Evolutionary conservation across 2,329 filamentous ascomycete species (phyloP).

Genomic region (Aspergillus luchuensis): DNA sequence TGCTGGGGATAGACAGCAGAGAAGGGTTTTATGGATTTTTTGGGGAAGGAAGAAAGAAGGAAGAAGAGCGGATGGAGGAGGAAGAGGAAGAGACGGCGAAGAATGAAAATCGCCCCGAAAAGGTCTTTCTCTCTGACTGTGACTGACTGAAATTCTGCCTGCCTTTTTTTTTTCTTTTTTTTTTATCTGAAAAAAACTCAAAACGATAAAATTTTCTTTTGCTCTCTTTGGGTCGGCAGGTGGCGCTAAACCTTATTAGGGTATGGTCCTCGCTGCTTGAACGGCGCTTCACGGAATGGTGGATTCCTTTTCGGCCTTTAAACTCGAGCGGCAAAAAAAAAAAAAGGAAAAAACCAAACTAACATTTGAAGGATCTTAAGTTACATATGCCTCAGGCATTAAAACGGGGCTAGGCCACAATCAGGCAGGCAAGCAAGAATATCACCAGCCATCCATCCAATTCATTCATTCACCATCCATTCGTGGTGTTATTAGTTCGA

Average conservation of each 20-base stretch:
- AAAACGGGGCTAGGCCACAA: not conserved
- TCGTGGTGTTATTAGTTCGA: not conserved
- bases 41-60: slow-evolving; percentile 25
- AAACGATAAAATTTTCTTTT: slow-evolving; percentile 27
- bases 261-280: slow-evolving; percentile 14
- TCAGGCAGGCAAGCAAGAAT: not conserved
- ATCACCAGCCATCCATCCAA: not conserved
- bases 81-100: slow-evolving; percentile 30
- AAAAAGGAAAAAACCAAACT: not conserved
- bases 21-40: slow-evolving; percentile 25
- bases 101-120: slow-evolving; percentile 23
- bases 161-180: slow-evolving; percentile 23
- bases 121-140: not conserved
- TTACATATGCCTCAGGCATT: slow-evolving; percentile 6
- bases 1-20: slow-evolving; percentile 28
- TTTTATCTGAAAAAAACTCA: slow-evolving; percentile 38
- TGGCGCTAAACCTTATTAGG: slow-evolving; percentile 27
- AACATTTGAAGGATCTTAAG: not conserved
- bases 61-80: slow-evolving; percentile 26
- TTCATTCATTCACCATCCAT: not conserved
- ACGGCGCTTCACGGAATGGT: slow-evolving; percentile 11
- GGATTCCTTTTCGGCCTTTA: slow-evolving; percentile 1
- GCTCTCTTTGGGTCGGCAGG: slow-evolving; percentile 19
- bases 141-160: slow-evolving; percentile 4
- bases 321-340: slow-evolving; percentile 10